A percentile compares a stretch with the other conserved stretches of the same genome.
Evolutionary conservation across 2,329 filamentous ascomycete species (phyloP).

Genomic region (Biscogniauxia marginata): DNA sequence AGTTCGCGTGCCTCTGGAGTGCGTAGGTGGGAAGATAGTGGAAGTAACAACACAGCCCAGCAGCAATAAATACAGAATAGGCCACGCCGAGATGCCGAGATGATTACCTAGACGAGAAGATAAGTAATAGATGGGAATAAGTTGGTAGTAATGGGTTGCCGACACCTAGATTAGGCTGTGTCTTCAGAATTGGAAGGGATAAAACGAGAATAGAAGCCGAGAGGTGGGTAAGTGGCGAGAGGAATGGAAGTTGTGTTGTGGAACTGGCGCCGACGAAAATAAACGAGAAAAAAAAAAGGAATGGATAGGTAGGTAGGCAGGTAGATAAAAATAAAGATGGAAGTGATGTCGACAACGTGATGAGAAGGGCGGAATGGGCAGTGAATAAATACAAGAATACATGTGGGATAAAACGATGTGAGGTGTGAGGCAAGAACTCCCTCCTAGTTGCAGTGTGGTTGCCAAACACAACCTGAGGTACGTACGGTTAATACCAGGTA

Average conservation of each 20-base stretch:
- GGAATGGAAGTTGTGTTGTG: background rate
- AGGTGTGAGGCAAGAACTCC: too few species aligned
- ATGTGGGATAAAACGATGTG: too few species aligned
- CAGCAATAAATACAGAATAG: background rate
- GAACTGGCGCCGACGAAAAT: background rate
- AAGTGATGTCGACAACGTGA: too few species aligned
- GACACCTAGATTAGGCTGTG: too few species aligned
- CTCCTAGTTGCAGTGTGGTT: too few species aligned
- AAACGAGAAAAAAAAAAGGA: background rate
- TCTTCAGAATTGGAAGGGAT: background rate
- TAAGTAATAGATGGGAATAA: background rate
- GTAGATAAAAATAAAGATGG: background rate
- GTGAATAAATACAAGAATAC: too few species aligned
- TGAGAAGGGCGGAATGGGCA: too few species aligned
- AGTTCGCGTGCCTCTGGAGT: background rate
- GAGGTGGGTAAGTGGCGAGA: background rate
- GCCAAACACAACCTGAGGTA: too few species aligned
- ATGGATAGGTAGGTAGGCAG: background rate
- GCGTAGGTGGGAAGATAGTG: background rate
- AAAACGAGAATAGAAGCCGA: background rate
- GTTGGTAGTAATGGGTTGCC: too few species aligned
- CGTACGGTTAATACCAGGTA: too few species aligned
- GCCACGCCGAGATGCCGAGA: background rate
- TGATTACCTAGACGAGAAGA: too few species aligned
- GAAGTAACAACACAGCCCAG: background rate